phyloP scores from a whole-genome alignment of 202 grass and related monocot genomes.

The Sporobolus alterniflorus region DNA sequence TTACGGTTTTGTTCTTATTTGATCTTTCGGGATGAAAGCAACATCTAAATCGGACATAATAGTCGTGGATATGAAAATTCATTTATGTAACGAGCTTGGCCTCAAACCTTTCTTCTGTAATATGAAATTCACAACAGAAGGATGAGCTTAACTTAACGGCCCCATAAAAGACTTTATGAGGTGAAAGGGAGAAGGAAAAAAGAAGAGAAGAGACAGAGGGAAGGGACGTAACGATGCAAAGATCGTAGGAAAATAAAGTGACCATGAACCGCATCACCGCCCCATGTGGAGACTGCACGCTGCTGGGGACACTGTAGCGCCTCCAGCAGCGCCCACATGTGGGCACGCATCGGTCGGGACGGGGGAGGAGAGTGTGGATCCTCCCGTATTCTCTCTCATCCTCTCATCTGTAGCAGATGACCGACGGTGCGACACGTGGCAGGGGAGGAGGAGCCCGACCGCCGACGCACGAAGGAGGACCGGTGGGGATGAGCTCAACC shows the following conservation, averaged over 20 bases:
- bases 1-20: not conserved
- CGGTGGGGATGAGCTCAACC: no score
- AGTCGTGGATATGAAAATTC: not conserved
- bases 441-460: no score
- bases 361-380: no score
- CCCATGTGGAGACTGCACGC: no score
- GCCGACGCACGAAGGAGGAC: no score
- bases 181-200: not conserved
- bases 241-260: slow-evolving; percentile 27
- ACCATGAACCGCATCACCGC: no score
- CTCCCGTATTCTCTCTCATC: no score
- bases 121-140: not conserved
- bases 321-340: no score
- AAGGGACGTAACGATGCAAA: not conserved
- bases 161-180: not conserved
- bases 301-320: no score
- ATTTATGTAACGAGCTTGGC: not conserved
- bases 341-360: no score
- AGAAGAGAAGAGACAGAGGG: not conserved
- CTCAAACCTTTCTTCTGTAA: not conserved
- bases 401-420: no score
- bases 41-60: not conserved
- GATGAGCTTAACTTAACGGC: not conserved
- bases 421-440: no score
- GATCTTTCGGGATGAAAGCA: not conserved